phyloP scores from a whole-genome alignment of 208 protist species.

The Leishmania arabica region DNA sequence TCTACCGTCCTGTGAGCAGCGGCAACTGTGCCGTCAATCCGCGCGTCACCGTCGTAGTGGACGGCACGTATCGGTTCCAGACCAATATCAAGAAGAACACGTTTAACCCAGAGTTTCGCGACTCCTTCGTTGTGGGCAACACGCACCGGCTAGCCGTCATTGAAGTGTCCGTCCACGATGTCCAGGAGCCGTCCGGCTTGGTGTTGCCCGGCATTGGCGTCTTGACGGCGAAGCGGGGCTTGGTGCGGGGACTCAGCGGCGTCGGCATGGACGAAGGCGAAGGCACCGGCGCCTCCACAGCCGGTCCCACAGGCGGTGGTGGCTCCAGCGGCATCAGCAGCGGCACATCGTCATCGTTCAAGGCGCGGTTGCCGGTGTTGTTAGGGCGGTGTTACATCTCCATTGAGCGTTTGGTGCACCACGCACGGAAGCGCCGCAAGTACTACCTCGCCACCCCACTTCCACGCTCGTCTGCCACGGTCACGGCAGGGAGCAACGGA shows the following conservation, averaged over 20 bases:
- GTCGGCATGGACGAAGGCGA: conserved; percentile 14
- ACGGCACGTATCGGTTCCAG: conserved; percentile 73
- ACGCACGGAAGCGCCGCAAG: conserved; percentile 39
- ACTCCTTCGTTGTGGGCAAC: conserved; percentile 80
- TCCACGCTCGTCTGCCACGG: not conserved
- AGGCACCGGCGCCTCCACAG: not conserved
- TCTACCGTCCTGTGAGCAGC: conserved; percentile 41
- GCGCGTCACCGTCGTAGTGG: conserved; percentile 62
- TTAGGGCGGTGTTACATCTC: conserved; percentile 74
- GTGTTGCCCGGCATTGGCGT: conserved; percentile 28
- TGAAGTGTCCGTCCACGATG: conserved; percentile 65
- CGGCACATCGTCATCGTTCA: not conserved
- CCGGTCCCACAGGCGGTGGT: not conserved
- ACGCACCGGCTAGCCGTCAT: conserved; percentile 79
- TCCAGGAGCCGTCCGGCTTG: conserved; percentile 37
- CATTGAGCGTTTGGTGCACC: conserved; percentile 61
- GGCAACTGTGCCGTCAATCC: conserved; percentile 39
- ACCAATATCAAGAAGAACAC: conserved; percentile 48
- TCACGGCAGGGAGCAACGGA: not conserved
- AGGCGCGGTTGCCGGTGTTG: conserved; percentile 18
- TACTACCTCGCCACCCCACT: conserved; percentile 46
- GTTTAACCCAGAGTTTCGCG: conserved; percentile 47
- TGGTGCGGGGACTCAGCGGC: conserved; percentile 21
- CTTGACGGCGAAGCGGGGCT: conserved; percentile 22
- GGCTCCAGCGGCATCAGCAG: not conserved